Percentiles rank a stretch among this genome's conserved stretches.
Evolutionary conservation across 306 rosid species (phyloP).

Genomic region (Inga leiocalycina): DNA sequence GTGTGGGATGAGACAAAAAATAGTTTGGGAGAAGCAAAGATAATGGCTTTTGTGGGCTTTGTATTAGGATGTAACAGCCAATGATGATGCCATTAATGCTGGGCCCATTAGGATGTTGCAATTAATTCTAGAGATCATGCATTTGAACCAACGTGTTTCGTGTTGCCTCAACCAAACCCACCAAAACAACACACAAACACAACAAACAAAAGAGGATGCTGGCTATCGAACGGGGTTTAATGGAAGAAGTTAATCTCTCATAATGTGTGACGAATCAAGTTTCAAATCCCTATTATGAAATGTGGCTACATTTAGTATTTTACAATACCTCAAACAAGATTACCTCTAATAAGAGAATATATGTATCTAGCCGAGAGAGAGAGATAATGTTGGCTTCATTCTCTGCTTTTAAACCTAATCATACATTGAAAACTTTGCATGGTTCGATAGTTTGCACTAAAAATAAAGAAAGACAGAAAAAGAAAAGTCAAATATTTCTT

Average conservation of each 20-base stretch:
- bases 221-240: no score
- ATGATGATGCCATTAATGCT: neutral
- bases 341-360: fast-evolving
- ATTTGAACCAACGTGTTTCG: neutral
- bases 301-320: no score
- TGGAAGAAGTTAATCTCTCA: fast-evolving
- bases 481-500: no score
- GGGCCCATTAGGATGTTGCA: neutral
- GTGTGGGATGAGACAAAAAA: neutral
- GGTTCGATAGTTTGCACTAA: no score
- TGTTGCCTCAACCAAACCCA: neutral
- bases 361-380: no score
- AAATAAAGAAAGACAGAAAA: no score
- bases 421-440: no score
- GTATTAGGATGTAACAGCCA: neutral
- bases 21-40: neutral
- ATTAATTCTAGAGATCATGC: neutral
- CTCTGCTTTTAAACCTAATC: no score
- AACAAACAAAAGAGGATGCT: neutral
- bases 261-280: fast-evolving
- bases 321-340: no score
- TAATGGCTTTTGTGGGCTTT: neutral
- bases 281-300: no score
- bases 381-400: no score
- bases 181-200: no score